Evolutionary conservation across 2,329 filamentous ascomycete species (phyloP).

Genomic region (Hypoxylon sp.): DNA sequence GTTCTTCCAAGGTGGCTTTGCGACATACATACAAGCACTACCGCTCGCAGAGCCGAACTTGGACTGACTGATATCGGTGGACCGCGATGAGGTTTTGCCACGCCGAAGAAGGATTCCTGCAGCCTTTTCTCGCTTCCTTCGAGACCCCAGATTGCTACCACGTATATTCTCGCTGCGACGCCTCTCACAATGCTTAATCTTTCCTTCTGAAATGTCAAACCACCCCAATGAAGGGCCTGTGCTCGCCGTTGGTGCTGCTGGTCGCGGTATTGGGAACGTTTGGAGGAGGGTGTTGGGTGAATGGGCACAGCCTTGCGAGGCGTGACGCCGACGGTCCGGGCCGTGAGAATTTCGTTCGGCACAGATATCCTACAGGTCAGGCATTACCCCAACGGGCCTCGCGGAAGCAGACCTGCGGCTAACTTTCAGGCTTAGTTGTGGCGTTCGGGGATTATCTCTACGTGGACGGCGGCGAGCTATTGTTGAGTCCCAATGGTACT

Average conservation of each 20-base stretch:
- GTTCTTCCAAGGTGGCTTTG: not conserved
- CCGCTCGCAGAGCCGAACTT: too few relatives aligned
- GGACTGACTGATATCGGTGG: conserved; percentile 7
- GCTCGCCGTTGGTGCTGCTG: conserved; percentile 39
- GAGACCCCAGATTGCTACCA: conserved; percentile 20
- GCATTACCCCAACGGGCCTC: not conserved
- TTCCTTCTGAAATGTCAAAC: conserved; percentile 36
- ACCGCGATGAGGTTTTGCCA: conserved; percentile 18
- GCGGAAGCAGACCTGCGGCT: conserved; percentile 6
- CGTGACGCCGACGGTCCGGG: conserved; percentile 37
- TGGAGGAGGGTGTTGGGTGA: conserved; percentile 27
- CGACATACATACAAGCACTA: too few relatives aligned
- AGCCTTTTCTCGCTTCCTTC: conserved; percentile 20
- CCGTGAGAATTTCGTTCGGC: conserved; percentile 37
- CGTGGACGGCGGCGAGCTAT: conserved; percentile 50
- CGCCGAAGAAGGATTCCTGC: conserved; percentile 24
- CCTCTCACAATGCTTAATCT: conserved; percentile 38
- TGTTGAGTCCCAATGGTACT: conserved; percentile 39
- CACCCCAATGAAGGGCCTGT: conserved; percentile 44
- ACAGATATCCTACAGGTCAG: conserved; percentile 36
- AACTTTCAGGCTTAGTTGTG: conserved; percentile 34
- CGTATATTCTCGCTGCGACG: conserved; percentile 14
- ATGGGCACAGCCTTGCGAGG: conserved; percentile 29
- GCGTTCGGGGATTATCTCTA: conserved; percentile 50
- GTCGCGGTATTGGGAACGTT: conserved; percentile 41